A percentile compares a stretch with the other conserved stretches of the same genome.
phyloP scores from a whole-genome alignment of 1,139 yeast genomes.

The Yamadazyma songkhlaensis region DNA sequence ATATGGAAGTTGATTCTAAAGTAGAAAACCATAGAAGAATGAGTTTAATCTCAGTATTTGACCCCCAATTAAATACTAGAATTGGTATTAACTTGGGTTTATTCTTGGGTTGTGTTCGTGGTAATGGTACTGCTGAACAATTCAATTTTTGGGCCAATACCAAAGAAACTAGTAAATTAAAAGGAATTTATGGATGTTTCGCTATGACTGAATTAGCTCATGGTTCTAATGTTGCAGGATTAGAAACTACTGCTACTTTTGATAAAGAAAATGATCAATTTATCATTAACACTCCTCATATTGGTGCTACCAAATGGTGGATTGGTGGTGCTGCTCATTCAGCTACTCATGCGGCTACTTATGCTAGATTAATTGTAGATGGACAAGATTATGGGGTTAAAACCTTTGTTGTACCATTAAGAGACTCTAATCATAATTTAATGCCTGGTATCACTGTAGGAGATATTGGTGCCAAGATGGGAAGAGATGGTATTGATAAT shows the following conservation, averaged over 20 bases:
- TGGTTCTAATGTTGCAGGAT: slow-evolving; percentile 89
- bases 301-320: slow-evolving; percentile 98
- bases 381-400: slow-evolving; percentile 89
- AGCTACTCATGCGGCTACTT: slow-evolving; percentile 78
- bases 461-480: slow-evolving; percentile 94
- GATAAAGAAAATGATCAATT: slow-evolving; percentile 66
- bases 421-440: slow-evolving; percentile 70
- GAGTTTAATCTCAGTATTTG: slow-evolving; percentile 42
- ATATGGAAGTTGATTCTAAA: slow-evolving; percentile 41
- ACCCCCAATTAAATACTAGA: slow-evolving; percentile 50
- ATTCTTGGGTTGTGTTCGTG: slow-evolving; percentile 44
- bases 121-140: slow-evolving; percentile 53
- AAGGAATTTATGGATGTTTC: slow-evolving; percentile 82
- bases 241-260: slow-evolving; percentile 88
- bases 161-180: slow-evolving; percentile 65
- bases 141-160: slow-evolving; percentile 71
- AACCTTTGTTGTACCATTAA: slow-evolving; percentile 83
- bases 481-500: slow-evolving; percentile 84
- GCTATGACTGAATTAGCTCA: slow-evolving; percentile 95
- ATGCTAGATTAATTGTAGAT: slow-evolving; percentile 77
- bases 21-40: slow-evolving; percentile 37
- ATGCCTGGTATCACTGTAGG: slow-evolving; percentile 81
- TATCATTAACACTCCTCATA: slow-evolving; percentile 78
- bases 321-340: slow-evolving; percentile 97
- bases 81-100: slow-evolving; percentile 52